Base-by-base conservation (phyloP, 495 filamentous ascomycete genomes). In the Hypoxylon fuscum region DNA sequence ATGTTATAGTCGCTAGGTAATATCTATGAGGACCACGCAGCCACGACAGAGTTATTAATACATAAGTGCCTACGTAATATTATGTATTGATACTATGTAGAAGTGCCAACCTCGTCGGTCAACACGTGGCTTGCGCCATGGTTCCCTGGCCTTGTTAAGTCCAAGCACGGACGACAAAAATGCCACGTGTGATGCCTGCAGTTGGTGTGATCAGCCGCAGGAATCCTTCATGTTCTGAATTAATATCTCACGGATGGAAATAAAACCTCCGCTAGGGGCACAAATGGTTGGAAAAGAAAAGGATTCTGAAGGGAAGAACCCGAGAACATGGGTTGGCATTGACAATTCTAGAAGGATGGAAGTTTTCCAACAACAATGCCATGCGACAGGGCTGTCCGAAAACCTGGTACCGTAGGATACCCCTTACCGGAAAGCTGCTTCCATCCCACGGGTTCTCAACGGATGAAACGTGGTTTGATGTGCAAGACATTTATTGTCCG, bases 141-240 rank as follows among this genome's bases (percentile, higher is more conserved):
- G 62, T 56, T 54, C 22, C 5, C 7, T 47, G n/a, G 38, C 57
- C 57, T 35, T 27, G 57, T 57, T 51, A 58, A 57, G 53, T 58
- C 14, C 57, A 54, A 66, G 57, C 63, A 66, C 63, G 37, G 63
- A 62, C 57, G 47, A 43, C 7, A 32, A 3, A 14, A 55, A 6
- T 43, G 52, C 63, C 63, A 66, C 63, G 63, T 66, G 63, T 58
- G 63, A 62, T 22, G 63, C 63, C 57, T 66, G 62, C 50, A 66
- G 12, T 43, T 46, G 23, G 45, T 32, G 32, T 56, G 29, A 51
- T 61, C 47, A 66, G 53, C 53, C 63, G 53, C 52, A 54, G 53
- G 40, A 55, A 51, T 55, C 51, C 50, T 50, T 51, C 44, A n/a
- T n/a, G n/a, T n/a, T n/a, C n/a, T n/a, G n/a, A n/a, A n/a, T 41